A percentile compares a stretch with the other conserved stretches of the same genome.
phyloP scores from a whole-genome alignment of 2,329 filamentous ascomycete genomes.

The Didymella sp. region DNA sequence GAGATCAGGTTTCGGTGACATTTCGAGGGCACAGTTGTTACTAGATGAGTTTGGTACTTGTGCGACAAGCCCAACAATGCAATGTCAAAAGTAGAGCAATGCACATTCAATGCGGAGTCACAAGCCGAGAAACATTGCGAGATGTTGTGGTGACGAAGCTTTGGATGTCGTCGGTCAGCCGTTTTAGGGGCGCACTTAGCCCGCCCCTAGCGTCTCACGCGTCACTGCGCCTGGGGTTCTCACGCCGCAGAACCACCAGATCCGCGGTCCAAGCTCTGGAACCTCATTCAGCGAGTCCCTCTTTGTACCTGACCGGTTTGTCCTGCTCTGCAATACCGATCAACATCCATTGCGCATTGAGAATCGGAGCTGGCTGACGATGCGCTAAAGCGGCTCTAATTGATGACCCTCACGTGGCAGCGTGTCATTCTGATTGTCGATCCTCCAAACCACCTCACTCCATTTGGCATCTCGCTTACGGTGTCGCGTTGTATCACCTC shows the following conservation, averaged over 20 bases:
- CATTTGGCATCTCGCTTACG: constrained; percentile 22
- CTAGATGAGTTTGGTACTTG: neutral
- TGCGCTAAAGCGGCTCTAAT: constrained; percentile 10
- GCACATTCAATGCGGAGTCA: neutral
- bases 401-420: constrained; percentile 17
- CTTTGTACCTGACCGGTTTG: neutral
- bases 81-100: neutral
- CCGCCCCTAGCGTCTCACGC: constrained; percentile 3
- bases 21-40: neutral
- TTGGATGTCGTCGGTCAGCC: constrained; percentile 4
- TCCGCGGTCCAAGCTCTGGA: no score
- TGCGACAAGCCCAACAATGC: neutral
- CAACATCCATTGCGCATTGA: neutral
- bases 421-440: constrained; percentile 17
- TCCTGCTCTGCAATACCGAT: neutral
- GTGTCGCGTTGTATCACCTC: constrained; percentile 20
- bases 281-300: neutral
- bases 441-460: constrained; percentile 18
- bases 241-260: neutral
- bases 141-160: neutral
- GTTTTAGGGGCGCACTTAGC: constrained; percentile 9
- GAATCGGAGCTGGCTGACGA: neutral
- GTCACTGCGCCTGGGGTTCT: neutral
- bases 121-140: neutral
- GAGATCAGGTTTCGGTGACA: neutral